Evolutionary conservation across 108 stramenopile species (phyloP), one percentile per base, ranked within the genome.

Genomic region (Skeletonema potamos): DNA sequence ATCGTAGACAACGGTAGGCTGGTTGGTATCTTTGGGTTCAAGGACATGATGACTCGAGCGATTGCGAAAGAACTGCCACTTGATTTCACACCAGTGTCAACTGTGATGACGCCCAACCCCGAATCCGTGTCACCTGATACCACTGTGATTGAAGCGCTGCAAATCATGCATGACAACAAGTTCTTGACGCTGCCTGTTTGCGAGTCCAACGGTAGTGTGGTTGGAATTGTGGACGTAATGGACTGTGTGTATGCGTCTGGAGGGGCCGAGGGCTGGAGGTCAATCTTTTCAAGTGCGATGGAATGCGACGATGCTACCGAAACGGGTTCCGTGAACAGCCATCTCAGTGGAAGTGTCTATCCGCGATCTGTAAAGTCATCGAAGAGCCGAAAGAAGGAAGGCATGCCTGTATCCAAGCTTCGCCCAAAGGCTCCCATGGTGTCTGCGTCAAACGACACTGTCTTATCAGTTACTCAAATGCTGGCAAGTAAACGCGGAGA

Each of bases 161-260:
- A 89, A 61, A 91, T 86, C 60, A 96, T 96, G 95, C 95, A 94
- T 63, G 96, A 98, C 37, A 87, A 95, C 78, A 89, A 93, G 61
- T 97, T 96, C 79, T 79, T 97, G 66, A 96, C 92, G 10, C 79
- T 98, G 43, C 97, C 97, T 33, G 96, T 98, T 7, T 87, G 87
- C 37, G 92, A 96, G 54, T 68, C 60, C 18, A 68, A 89, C 64
- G 96, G 97, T 8, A 70, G 46, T 29, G 96, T 98, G 58, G 70
- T 97, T 64, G 97, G 97, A 36, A 60, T 97, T 6, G 96, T 98
- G 15, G 96, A 96, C 79, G 96, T 98, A 55, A 96, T 98, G 96
- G 96, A 96, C 68, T 82, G 97, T 51, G 86, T 98, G 33, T 81
- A 87, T 81, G 91, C 86, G 4, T 87, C 85, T 57, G 93, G 93